Evolutionary conservation across 2,329 filamentous ascomycete genomes (phyloP).

Genomic region (Colletotrichum neosansevieriae): DNA sequence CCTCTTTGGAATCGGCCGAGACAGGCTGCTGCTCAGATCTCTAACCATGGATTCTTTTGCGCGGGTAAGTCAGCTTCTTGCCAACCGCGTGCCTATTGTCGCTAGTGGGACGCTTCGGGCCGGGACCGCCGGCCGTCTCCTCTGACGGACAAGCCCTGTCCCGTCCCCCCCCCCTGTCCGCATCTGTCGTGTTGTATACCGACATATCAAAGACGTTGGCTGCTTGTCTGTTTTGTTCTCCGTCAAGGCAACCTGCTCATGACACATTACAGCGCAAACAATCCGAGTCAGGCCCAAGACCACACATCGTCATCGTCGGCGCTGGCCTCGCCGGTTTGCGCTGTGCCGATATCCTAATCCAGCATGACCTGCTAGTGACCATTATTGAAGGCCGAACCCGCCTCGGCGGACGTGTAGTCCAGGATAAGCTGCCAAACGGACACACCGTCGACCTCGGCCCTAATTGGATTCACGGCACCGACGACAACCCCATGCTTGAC

Average conservation of each 20-base stretch:
- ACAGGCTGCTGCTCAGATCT: conserved; percentile 45
- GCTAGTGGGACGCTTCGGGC: conserved; percentile 23
- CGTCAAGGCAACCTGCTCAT: conserved; percentile 22
- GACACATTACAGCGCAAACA: conserved; percentile 36
- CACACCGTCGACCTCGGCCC: conserved; percentile 71
- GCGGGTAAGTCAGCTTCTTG: conserved; percentile 49
- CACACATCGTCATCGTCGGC: conserved; percentile 75
- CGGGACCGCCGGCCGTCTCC: conserved; percentile 17
- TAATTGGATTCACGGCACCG: conserved; percentile 85
- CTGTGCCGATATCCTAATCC: conserved; percentile 75
- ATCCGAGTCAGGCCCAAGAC: conserved; percentile 47
- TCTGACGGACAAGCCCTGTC: conserved; percentile 22
- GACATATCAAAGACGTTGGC: conserved; percentile 10
- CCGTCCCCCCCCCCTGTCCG: not conserved
- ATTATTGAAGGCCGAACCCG: conserved; percentile 76
- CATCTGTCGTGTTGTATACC: conserved; percentile 3
- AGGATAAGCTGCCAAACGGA: conserved; percentile 61
- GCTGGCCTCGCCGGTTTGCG: conserved; percentile 78
- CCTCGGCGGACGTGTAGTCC: conserved; percentile 73
- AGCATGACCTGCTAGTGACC: conserved; percentile 75
- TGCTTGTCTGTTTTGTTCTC: conserved; percentile 3
- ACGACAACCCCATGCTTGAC: conserved; percentile 77
- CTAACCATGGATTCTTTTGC: conserved; percentile 50
- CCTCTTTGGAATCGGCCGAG: conserved; percentile 49
- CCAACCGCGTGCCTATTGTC: conserved; percentile 38